Evolutionary conservation across 768 basidiomycete species (phyloP), one percentile per base, ranked within the genome.

Genomic region (Kwoniella europaea): DNA sequence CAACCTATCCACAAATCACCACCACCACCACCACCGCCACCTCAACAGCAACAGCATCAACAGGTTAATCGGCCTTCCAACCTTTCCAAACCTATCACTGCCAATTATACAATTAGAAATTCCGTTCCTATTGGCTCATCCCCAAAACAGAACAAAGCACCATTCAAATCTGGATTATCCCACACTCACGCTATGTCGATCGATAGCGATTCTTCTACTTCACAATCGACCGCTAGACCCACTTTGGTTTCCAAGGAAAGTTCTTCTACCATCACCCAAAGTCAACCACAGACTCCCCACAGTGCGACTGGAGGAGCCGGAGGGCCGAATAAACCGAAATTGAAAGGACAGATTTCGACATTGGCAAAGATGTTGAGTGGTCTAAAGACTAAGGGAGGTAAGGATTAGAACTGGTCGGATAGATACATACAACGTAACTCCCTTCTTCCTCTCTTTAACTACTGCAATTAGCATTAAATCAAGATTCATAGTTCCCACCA

Each of bases 351-450:
- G 86, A 94, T 94, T 85, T 90, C 90, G 78, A 88, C 92, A 53
- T 86, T 95, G 77, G 93, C 93, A 68, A 94, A 94, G 89, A 92
- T 95, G 92, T 86, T 94, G 69, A 92, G 90, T 89, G 80, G 82
- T 12, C 69, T 82, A 20, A 82, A 82, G 76, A 81, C 79, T 18
- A 79, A 77, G 61, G 18, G 18, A 22, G 76, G 76, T n/a, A 78
- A 79, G 68, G 77, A 80, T 44, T 78, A 70, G 56, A 41, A 50
- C 24, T 43, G 35, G 35, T 9, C 35, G 35, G 7, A 35, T 35
- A 35, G 35, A 35, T 35, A 7, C 35, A 35, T 35, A 0, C 35
- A 35, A 0, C 6, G 4, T 35, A 35, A 35, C 35, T 35, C 41
- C 18, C 4, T 43, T 60, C 43, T 41, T 24, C 41, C 59, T 43